phyloP scores from a whole-genome alignment of 164 flowering plant genomes.

The Vitis vinifera region ASM3070453v1 NC_081808.1:18736501-18737000 shows the following conservation, averaged over 20 bases:
- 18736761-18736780: neutral
- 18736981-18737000: too few species aligned
- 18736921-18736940: neutral
- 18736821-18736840: neutral
- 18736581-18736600: slow-evolving; percentile 64
- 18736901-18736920: neutral
- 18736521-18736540: slow-evolving; percentile 83
- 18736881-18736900: neutral
- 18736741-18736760: neutral
- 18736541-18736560: slow-evolving; percentile 71
- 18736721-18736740: too few species aligned
- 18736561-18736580: slow-evolving; percentile 71
- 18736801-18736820: neutral
- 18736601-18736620: slow-evolving; percentile 93
- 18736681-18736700: neutral
- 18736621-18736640: slow-evolving; percentile 93
- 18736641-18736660: slow-evolving; percentile 58
- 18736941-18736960: too few species aligned
- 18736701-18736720: too few species aligned
- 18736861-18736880: neutral
- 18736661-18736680: neutral
- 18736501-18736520: slow-evolving; percentile 77
- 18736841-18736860: neutral
- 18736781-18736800: neutral
- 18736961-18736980: too few species aligned